Evolutionary conservation across 2,329 filamentous ascomycete genomes (phyloP).

Genomic region (Apiospora aurea): DNA sequence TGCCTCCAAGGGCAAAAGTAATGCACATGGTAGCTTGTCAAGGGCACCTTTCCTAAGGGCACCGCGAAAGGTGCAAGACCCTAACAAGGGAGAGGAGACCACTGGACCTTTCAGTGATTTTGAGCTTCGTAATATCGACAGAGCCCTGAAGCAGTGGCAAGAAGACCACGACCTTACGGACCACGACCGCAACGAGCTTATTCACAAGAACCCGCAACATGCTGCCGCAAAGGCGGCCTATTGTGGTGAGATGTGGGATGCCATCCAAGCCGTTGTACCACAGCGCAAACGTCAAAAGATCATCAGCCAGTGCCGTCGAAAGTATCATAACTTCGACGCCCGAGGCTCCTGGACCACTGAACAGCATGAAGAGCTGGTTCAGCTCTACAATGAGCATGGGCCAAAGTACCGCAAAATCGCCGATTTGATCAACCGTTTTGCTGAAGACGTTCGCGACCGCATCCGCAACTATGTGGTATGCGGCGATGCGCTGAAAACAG

Average conservation of each 20-base stretch:
- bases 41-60: not conserved
- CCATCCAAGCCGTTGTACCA: constrained; percentile 56
- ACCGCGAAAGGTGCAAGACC: constrained; percentile 24
- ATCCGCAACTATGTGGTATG: constrained; percentile 73
- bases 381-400: constrained; percentile 54
- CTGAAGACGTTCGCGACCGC: constrained; percentile 72
- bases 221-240: constrained; percentile 25
- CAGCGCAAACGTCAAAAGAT: constrained; percentile 60
- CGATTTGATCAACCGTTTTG: constrained; percentile 66
- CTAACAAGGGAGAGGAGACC: constrained; percentile 25
- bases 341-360: constrained; percentile 66
- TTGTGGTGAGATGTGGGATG: constrained; percentile 56
- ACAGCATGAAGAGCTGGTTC: constrained; percentile 61
- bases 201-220: constrained; percentile 41
- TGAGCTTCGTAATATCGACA: constrained; percentile 51
- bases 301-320: constrained; percentile 64
- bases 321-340: constrained; percentile 70
- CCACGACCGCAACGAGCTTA: constrained; percentile 55
- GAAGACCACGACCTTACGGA: constrained; percentile 52
- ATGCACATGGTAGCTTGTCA: not conserved
- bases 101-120: constrained; percentile 52
- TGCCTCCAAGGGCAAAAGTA: not conserved
- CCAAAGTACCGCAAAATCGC: constrained; percentile 70
- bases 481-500: constrained; percentile 57
- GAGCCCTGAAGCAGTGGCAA: constrained; percentile 53